Base-by-base conservation (phyloP, 371 early-diverging fungal species). In the Mortierella sp. region DNA sequence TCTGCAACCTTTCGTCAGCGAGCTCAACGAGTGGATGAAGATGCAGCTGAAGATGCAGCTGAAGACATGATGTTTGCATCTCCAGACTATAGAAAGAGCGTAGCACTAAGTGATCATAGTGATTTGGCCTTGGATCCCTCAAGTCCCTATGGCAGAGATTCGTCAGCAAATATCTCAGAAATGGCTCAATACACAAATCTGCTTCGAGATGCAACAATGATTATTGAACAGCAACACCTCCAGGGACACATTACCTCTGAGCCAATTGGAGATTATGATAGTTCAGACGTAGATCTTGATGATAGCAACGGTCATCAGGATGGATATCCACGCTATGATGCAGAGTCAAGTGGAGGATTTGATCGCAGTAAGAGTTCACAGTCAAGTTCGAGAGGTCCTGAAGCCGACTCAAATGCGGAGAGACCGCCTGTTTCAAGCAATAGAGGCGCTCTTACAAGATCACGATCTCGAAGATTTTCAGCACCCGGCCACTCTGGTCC, bases 31-130 rank as follows among this genome's bases (percentile, higher is more conserved):
- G 32, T 54, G 0, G 28, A 58, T 3, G 58, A 60, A 19, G 56
- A 67, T 2, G 17, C 53, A 23, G 2, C 35, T 43, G 66, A 64
- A 15, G 55, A 63, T 13, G 29, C 55, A 31, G 45, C 19, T 17
- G 65, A 64, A 37, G 66, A 66, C 17, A 75, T 75, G 75, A 49
- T 68, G 68, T 72, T 61, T 68, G 72, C 77, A 13, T 77, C 77
- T 0, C 77, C 77, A 17, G 64, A 72, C 10, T 76, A 70, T 57
- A 49, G 77, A 45, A 77, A 77, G 69, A 77, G 72, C 29, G 26
- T 77, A 4, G 62, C 68, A 2, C 49, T 67, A 49, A 77, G 77
- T 31, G 55, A 68, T 19, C 72, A 61, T n/a, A 71, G 72, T 35
- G 76, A 76, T 13, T n/a, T 66, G n/a, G 55, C 56, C 0, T n/a